These are phyloP conservation scores for Tinospora cordifolia DNA, from an alignment of 164 flowering plant species.

Conservation along the genomic window DNA sequence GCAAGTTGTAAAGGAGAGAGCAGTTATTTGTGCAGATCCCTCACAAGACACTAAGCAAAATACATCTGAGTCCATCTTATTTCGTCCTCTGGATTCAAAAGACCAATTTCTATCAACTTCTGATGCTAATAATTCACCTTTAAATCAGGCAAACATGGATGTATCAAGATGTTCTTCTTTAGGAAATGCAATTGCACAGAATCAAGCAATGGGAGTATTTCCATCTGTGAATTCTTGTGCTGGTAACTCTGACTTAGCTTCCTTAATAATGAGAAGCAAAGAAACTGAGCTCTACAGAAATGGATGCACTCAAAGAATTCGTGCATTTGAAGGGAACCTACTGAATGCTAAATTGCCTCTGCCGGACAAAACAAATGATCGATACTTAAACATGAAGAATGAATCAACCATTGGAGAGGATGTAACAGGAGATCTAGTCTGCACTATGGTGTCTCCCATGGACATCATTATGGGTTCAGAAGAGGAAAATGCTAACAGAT, in stretches of 20 bases:
- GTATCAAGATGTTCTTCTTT: constrained; percentile 11
- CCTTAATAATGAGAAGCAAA: constrained; percentile 53
- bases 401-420: constrained; percentile 19
- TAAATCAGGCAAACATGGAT: constrained; percentile 17
- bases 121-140: constrained; percentile 17
- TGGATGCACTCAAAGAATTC: constrained; percentile 73
- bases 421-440: constrained; percentile 19
- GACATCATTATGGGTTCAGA: constrained; percentile 11
- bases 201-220: constrained; percentile 14
- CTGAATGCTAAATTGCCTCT: constrained; percentile 31
- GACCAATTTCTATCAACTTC: constrained; percentile 14
- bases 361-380: constrained; percentile 26
- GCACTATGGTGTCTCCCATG: constrained; percentile 8
- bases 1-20: constrained; percentile 8
- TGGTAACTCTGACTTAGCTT: constrained; percentile 44
- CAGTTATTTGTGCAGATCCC: constrained; percentile 13
- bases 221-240: constrained; percentile 19
- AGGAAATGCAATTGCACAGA: constrained; percentile 8
- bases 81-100: constrained; percentile 17
- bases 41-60: constrained; percentile 17
- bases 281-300: constrained; percentile 55
- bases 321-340: constrained; percentile 49
- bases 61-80: constrained; percentile 16
- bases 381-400: constrained; percentile 16
- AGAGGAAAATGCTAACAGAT: constrained; percentile 14